Evolutionary conservation across 257 asterid genomes (phyloP).

Genomic region (Gynochthodes officinalis): DNA sequence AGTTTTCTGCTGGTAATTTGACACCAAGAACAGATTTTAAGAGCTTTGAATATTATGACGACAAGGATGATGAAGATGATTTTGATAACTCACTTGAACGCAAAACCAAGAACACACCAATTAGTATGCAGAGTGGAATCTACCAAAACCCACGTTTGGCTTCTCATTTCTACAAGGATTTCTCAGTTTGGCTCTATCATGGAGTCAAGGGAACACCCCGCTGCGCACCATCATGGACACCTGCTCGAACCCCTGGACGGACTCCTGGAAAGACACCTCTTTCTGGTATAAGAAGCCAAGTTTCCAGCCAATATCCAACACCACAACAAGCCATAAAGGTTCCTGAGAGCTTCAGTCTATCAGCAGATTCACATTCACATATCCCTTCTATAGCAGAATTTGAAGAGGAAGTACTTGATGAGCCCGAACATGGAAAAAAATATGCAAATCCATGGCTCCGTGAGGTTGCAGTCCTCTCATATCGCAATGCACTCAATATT

Average conservation of each 20-base stretch:
- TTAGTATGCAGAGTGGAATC: conserved; percentile 45
- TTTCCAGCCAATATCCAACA: conserved; percentile 26
- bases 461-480: conserved; percentile 67
- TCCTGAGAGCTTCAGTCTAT: conserved; percentile 40
- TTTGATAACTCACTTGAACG: conserved; percentile 71
- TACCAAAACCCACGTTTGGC: conserved; percentile 55
- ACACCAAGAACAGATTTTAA: conserved; percentile 35
- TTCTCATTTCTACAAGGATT: conserved; percentile 84
- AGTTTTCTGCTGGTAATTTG: conserved; percentile 42
- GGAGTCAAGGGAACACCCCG: conserved; percentile 75
- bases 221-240: conserved; percentile 81
- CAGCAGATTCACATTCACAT: conserved; percentile 31
- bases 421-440: conserved; percentile 54
- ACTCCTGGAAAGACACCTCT: conserved; percentile 40
- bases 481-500: conserved; percentile 76
- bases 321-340: conserved; percentile 28
- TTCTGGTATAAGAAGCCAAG: conserved; percentile 38
- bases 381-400: conserved; percentile 45
- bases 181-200: conserved; percentile 70
- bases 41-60: conserved; percentile 30
- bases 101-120: conserved; percentile 40
- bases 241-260: conserved; percentile 50
- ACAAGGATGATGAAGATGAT: conserved; percentile 45
- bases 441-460: conserved; percentile 82
- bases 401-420: conserved; percentile 60